These are phyloP conservation scores for Exophiala alcalophila DNA, from an alignment of 2,329 filamentous ascomycete genomes.

Conservation along the genomic window DNA sequence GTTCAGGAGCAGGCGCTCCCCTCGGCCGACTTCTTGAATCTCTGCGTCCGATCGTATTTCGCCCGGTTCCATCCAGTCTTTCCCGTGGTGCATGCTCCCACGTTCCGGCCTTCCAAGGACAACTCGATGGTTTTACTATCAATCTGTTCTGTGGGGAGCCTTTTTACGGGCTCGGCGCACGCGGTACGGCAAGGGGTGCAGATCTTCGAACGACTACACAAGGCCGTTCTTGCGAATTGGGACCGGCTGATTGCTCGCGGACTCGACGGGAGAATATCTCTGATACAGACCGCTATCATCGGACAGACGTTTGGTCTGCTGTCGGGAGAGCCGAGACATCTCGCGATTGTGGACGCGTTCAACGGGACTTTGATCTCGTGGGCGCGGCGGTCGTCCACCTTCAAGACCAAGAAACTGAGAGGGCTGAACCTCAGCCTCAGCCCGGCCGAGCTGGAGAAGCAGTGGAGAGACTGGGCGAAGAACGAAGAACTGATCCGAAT, in stretches of 20 bases:
- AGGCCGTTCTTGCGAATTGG: conserved; percentile 35
- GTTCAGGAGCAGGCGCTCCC: conserved; percentile 23
- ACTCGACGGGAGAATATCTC: conserved; percentile 26
- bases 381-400: conserved; percentile 30
- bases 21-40: conserved; percentile 27
- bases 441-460: conserved; percentile 18
- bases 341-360: conserved; percentile 34
- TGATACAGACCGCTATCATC: conserved; percentile 34
- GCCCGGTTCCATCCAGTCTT: conserved; percentile 25
- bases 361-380: conserved; percentile 34
- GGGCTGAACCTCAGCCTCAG: conserved; percentile 16
- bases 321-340: conserved; percentile 31
- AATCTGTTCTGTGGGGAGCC: conserved; percentile 39
- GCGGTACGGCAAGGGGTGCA: conserved; percentile 33
- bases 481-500: conserved; percentile 33
- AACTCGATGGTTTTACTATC: conserved; percentile 37
- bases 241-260: conserved; percentile 30
- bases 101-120: conserved; percentile 26
- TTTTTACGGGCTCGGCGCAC: conserved; percentile 36
- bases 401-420: conserved; percentile 29
- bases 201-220: conserved; percentile 35
- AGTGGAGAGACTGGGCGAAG: conserved; percentile 32
- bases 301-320: conserved; percentile 35
- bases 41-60: conserved; percentile 28
- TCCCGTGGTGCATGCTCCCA: conserved; percentile 27